phyloP scores from a whole-genome alignment of 768 basidiomycete genomes.

The Neoboletus magnificus region DNA sequence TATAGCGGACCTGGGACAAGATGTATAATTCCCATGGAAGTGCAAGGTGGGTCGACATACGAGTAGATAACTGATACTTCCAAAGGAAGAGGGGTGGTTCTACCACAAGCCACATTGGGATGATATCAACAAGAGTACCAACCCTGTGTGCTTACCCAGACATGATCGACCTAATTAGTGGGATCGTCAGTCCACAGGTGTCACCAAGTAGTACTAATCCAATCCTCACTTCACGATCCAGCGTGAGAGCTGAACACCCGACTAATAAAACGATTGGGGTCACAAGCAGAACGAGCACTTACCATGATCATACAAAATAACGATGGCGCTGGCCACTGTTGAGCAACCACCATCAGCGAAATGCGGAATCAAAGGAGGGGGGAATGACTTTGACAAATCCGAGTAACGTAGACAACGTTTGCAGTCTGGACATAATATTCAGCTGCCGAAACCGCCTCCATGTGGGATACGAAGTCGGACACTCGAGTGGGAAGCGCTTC shows the following conservation, averaged over 20 bases:
- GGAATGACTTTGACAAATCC: constrained; percentile 13
- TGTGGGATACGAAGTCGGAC: background rate
- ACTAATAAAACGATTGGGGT: background rate
- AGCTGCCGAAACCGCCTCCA: background rate
- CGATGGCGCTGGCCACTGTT: constrained; percentile 6
- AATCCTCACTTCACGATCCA: constrained; percentile 16
- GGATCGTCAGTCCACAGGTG: background rate
- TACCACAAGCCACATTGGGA: background rate
- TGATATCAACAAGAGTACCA: background rate
- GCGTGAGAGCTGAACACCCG: constrained; percentile 7
- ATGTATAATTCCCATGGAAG: background rate
- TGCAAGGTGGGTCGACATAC: constrained; percentile 7
- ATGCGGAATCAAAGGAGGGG: background rate
- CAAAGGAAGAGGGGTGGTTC: constrained; percentile 8
- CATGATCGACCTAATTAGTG: constrained; percentile 10
- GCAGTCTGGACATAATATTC: background rate
- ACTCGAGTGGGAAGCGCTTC: background rate
- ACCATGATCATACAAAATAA: constrained; percentile 23
- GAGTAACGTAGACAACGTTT: constrained; percentile 1
- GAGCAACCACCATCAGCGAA: background rate
- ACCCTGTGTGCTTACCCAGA: constrained; percentile 17
- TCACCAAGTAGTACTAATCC: background rate
- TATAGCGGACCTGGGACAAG: constrained; percentile 19
- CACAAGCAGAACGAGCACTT: background rate
- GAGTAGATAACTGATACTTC: constrained; percentile 19